Evolutionary conservation across 805 yeast genomes (phyloP).

Genomic region (Candida awuae): DNA sequence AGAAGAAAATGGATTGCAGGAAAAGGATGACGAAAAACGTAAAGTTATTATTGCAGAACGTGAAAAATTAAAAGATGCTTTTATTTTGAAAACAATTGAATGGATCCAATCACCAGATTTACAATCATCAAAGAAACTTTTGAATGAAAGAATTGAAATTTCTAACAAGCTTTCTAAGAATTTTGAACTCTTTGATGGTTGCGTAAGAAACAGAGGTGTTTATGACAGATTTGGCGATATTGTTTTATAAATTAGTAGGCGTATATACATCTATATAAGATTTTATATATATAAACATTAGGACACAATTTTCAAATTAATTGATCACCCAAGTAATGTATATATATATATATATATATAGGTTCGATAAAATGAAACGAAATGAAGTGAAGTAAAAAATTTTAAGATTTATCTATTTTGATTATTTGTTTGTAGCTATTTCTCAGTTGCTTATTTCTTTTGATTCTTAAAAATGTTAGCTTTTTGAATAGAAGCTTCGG

Average conservation of each 20-base stretch:
- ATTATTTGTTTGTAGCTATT: no score
- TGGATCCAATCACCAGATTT: conserved; percentile 68
- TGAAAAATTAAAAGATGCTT: conserved; percentile 41
- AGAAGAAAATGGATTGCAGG: conserved; percentile 44
- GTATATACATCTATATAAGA: no score
- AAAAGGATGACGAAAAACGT: conserved; percentile 36
- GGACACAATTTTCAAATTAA: no score
- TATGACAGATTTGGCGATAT: conserved; percentile 64
- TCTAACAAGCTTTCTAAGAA: conserved; percentile 50
- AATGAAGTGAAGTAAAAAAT: no score
- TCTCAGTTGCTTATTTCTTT: no score
- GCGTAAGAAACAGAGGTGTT: conserved; percentile 66
- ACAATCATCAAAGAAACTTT: conserved; percentile 39
- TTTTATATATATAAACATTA: no score
- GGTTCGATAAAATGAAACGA: no score
- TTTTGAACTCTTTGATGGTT: conserved; percentile 70
- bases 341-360: no score
- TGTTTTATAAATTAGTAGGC: conserved; percentile 19
- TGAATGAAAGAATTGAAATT: conserved; percentile 46
- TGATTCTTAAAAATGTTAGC: no score
- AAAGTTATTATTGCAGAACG: conserved; percentile 34
- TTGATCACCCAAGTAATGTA: no score
- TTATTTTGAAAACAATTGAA: conserved; percentile 55
- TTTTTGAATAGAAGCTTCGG: no score
- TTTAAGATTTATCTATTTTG: no score